Base-by-base conservation (phyloP, 176 grass and related monocot genomes). In the Hyparrhenia diplandra region DNA sequence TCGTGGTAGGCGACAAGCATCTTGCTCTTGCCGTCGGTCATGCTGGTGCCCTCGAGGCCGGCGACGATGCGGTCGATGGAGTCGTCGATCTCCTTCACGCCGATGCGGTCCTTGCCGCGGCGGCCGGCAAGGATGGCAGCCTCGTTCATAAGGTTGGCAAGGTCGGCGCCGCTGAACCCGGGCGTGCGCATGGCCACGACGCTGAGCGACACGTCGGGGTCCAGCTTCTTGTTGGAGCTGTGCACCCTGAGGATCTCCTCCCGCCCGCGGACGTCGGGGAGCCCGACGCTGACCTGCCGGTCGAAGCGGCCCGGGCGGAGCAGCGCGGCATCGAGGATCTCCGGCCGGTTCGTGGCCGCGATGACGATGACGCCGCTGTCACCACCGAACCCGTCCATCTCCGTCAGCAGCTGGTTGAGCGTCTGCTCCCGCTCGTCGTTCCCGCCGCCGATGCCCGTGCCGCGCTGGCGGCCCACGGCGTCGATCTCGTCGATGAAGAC, bases 81-180 rank as follows among this genome's bases (percentile, higher is more conserved):
- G 77, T 91, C 88, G 7, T 98, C 90, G 37, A 97, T 97, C 83
- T 94, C 92, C 34, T 85, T 91, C 24, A 87, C 80, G 46, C 83
- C 83, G 66, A 94, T 87, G 36, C 62, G 80, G 57, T 91, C 84
- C 74, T 84, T 92, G 13, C 89, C 89, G 60, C 89, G 87, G 32
- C 92, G 91, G 39, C 88, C 94, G 49, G 92, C 90, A 57, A 94
- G 92, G 80, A 94, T 94, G 16, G 94, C 91, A 4, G 91, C 94
- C 89, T 97, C 94, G 25, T 97, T 97, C 89, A 97, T 92, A 43
- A 94, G 88, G 70, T 97, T 97, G 58, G 92, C 92, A 42, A 94
- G 89, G 88, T 97, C 90, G 8, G 80, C 90, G 31, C 90, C 94
- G 43, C 89, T 97, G 85, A 97, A 97, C 27, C 92, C 94, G 0